These are phyloP conservation scores for Panaeolus papilionaceus DNA, from an alignment of 768 basidiomycete genomes.

Conservation along the genomic window DNA sequence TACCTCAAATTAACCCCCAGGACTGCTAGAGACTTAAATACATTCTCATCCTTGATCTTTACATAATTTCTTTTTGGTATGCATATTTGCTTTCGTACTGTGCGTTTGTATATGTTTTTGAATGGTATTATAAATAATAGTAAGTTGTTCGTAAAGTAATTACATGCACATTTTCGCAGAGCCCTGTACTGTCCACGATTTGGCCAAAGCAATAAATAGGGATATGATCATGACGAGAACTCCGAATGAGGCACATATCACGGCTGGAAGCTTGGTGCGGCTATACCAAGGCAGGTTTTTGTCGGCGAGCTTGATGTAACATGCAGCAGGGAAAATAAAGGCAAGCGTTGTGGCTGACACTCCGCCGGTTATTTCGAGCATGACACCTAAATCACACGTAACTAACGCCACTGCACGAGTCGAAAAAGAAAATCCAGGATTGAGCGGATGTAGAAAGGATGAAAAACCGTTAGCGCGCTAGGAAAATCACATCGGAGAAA, in stretches of 20 bases:
- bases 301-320: constrained; percentile 79
- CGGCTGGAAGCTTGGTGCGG: constrained; percentile 76
- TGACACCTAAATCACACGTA: constrained; percentile 97
- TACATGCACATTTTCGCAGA: constrained; percentile 73
- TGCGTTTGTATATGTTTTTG: constrained; percentile 1
- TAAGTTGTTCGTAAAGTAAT: background rate
- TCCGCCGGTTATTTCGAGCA: constrained; percentile 99
- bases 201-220: constrained; percentile 75
- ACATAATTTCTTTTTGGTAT: background rate
- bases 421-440: constrained; percentile 18
- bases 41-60: constrained; percentile 1
- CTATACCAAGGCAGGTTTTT: constrained; percentile 66
- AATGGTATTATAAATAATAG: background rate
- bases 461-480: constrained; percentile 19
- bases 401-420: constrained; percentile 75
- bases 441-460: constrained; percentile 8
- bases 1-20: background rate
- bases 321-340: constrained; percentile 90
- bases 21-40: constrained; percentile 3
- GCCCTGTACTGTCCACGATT: constrained; percentile 79
- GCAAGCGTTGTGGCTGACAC: constrained; percentile 90
- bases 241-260: constrained; percentile 77
- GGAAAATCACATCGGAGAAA: background rate
- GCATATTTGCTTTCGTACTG: constrained; percentile 2
- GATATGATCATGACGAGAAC: constrained; percentile 78